These are phyloP conservation scores for Nicotiana rustica DNA, from an alignment of 305 asterid genomes.

Conservation along the genomic window DNA sequence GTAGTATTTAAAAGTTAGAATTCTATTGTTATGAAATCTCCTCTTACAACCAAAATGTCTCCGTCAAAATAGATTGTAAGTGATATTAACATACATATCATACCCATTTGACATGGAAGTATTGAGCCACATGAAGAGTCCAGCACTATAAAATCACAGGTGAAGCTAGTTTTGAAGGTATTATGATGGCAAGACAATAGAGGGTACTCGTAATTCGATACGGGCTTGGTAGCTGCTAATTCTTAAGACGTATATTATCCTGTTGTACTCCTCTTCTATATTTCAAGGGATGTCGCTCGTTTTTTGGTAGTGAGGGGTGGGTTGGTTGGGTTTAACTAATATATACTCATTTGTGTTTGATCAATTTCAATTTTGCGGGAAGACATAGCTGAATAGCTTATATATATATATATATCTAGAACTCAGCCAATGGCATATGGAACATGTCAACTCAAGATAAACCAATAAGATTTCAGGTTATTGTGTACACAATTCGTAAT, in stretches of 20 bases:
- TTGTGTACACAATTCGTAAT: slow-evolving; percentile 2
- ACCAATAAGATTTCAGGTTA: background rate
- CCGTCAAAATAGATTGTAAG: background rate
- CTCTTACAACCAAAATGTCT: background rate
- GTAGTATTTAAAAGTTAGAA: background rate
- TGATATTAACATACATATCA: background rate
- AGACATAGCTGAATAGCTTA: background rate
- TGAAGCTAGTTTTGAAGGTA: slow-evolving; percentile 5
- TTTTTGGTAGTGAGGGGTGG: background rate
- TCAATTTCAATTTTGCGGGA: background rate
- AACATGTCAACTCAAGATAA: slow-evolving; percentile 11
- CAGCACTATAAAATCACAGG: background rate
- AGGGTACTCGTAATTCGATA: background rate
- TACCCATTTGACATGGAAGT: background rate
- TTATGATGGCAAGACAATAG: background rate
- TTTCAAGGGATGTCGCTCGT: background rate
- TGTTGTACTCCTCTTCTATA: background rate
- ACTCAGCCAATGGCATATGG: background rate
- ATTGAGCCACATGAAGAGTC: background rate
- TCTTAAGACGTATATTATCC: background rate
- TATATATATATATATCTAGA: background rate
- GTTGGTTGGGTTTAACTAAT: background rate
- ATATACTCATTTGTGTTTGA: background rate
- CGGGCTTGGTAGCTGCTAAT: background rate
- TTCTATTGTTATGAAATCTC: background rate